Conservation (phyloP, 768 basidiomycete species). For the Podaxis rugospora region DNA sequence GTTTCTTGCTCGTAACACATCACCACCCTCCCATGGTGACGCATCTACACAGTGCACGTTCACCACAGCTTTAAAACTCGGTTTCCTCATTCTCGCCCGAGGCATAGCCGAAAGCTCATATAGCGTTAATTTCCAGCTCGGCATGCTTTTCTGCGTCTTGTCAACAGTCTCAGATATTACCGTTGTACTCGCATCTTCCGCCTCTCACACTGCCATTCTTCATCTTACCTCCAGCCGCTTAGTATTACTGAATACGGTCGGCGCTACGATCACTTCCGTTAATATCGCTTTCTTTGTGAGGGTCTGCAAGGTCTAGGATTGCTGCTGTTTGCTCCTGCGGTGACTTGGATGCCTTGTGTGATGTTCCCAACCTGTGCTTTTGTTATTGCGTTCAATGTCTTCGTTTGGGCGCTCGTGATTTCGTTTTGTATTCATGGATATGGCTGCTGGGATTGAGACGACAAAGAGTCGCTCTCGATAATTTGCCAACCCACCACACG, state of each 20-base stretch:
- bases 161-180: background rate
- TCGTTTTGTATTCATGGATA: background rate
- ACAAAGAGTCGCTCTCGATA: background rate
- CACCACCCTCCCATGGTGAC: background rate
- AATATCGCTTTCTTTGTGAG: background rate
- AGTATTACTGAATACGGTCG: background rate
- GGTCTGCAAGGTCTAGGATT: background rate
- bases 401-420: background rate
- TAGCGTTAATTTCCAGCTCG: background rate
- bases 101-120: background rate
- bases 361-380: background rate
- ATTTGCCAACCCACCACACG: background rate
- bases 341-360: background rate
- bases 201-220: background rate
- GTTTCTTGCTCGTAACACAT: background rate
- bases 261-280: background rate
- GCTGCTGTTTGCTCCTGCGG: background rate
- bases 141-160: background rate
- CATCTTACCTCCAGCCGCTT: background rate
- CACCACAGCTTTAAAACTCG: background rate
- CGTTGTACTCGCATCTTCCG: background rate
- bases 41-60: background rate
- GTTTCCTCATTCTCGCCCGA: background rate
- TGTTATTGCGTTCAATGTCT: background rate
- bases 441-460: background rate